Evolutionary conservation across 2,329 filamentous ascomycete species (phyloP).

Genomic region (Cryphonectria parasitica): DNA sequence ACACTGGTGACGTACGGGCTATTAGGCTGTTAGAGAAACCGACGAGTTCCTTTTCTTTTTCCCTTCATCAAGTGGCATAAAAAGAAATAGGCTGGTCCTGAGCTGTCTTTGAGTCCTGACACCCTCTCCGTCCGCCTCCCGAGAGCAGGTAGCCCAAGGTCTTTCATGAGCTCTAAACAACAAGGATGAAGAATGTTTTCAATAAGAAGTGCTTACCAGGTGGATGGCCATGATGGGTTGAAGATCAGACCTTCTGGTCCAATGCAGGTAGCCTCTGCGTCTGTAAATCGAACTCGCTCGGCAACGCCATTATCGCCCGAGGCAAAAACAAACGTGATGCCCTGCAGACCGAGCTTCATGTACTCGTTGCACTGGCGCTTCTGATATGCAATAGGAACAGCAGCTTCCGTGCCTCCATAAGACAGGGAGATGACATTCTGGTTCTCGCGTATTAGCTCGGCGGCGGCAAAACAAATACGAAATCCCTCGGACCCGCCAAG

Average conservation of each 20-base stretch:
- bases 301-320: slow-evolving; percentile 52
- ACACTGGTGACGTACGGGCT: slow-evolving; percentile 44
- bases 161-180: not conserved
- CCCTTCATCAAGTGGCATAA: not conserved
- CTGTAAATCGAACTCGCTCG: slow-evolving; percentile 1
- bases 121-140: too few relatives aligned
- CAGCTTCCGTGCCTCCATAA: slow-evolving; percentile 58
- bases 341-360: slow-evolving; percentile 56
- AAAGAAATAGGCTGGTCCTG: not conserved
- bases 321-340: slow-evolving; percentile 52
- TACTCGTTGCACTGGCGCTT: slow-evolving; percentile 54
- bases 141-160: not conserved
- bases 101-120: not conserved
- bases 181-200: not conserved
- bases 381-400: slow-evolving; percentile 58
- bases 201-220: slow-evolving; percentile 38
- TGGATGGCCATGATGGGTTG: slow-evolving; percentile 51
- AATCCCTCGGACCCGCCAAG: not conserved
- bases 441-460: not conserved
- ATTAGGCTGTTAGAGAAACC: not conserved
- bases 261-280: slow-evolving; percentile 27
- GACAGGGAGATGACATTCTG: slow-evolving; percentile 60
- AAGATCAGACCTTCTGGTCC: slow-evolving; percentile 48
- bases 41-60: not conserved
- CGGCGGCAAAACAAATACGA: not conserved